A percentile compares a stretch with the other conserved stretches of the same genome.
These are phyloP conservation scores for Russula abietina DNA, from an alignment of 768 basidiomycete genomes.

Conservation along the genomic window DNA sequence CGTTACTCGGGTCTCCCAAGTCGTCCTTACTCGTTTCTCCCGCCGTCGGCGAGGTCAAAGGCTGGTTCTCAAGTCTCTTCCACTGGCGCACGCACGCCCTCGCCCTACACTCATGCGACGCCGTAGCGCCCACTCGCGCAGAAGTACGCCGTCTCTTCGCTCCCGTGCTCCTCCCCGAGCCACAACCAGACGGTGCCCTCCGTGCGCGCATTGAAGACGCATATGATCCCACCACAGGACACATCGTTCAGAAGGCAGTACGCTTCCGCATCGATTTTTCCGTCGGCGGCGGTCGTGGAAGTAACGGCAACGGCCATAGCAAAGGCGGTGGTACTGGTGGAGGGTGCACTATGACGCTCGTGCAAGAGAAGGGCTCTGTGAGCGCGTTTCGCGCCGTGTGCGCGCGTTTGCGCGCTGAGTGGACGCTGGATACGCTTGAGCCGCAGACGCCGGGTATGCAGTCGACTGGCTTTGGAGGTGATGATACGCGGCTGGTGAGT, in stretches of 20 bases:
- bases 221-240: constrained; percentile 36
- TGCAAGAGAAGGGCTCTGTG: constrained; percentile 87
- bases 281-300: constrained; percentile 26
- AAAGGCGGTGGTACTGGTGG: constrained; percentile 33
- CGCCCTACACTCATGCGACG: constrained; percentile 51
- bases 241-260: constrained; percentile 59
- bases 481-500: constrained; percentile 11
- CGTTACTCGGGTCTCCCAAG: constrained; percentile 36
- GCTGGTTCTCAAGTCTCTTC: constrained; percentile 95
- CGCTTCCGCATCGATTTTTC: constrained; percentile 85
- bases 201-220: constrained; percentile 50
- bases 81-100: constrained; percentile 72
- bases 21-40: constrained; percentile 48
- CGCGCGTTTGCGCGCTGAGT: constrained; percentile 63
- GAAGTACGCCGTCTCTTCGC: constrained; percentile 61
- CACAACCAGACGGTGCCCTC: constrained; percentile 47
- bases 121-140: constrained; percentile 53
- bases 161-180: constrained; percentile 55
- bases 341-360: constrained; percentile 64
- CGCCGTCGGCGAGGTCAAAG: constrained; percentile 78
- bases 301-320: constrained; percentile 16
- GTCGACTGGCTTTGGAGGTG: constrained; percentile 12
- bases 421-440: constrained; percentile 40
- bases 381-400: constrained; percentile 79
- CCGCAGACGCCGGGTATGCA: constrained; percentile 20